Evolutionary conservation across 257 asterid species (phyloP).

Genomic region (Buddleja alternifolia): DNA sequence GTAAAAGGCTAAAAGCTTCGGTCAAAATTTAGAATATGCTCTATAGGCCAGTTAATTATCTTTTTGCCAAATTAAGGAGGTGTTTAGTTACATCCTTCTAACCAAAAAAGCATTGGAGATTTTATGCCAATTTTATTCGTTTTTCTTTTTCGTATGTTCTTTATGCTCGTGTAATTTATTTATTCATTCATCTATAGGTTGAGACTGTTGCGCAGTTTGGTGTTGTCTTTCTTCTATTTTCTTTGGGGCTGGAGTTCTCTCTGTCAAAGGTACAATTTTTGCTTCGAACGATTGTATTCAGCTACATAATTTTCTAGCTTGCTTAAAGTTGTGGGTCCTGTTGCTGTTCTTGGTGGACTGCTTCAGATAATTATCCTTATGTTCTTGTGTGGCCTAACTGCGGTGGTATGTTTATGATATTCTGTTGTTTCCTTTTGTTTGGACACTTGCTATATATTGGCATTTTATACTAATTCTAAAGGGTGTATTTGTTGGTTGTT

Average conservation of each 20-base stretch:
- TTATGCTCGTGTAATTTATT: conserved; percentile 23
- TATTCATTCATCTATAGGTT: conserved; percentile 56
- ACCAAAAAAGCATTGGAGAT: no score
- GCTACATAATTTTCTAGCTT: conserved; percentile 18
- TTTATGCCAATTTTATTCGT: no score
- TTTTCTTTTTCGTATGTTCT: neutral
- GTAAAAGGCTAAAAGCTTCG: no score
- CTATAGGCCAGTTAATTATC: no score
- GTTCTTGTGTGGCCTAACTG: conserved; percentile 66
- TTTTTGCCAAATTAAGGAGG: no score
- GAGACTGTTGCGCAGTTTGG: conserved; percentile 99
- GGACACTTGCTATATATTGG: conserved; percentile 17
- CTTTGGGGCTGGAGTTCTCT: conserved; percentile 95
- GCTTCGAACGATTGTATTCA: neutral
- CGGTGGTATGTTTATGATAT: conserved; percentile 60
- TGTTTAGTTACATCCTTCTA: no score
- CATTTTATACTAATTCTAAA: conserved; percentile 38
- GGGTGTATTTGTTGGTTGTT: conserved; percentile 91
- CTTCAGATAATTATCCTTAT: conserved; percentile 80
- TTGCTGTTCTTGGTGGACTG: conserved; percentile 90
- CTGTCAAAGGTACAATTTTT: conserved; percentile 65
- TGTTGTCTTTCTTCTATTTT: conserved; percentile 94
- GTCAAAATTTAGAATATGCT: no score
- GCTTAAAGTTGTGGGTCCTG: conserved; percentile 89
- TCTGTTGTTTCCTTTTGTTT: conserved; percentile 9